Evolutionary conservation across 2,329 filamentous ascomycete genomes (phyloP).

Genomic region (Colletotrichum lupini): DNA sequence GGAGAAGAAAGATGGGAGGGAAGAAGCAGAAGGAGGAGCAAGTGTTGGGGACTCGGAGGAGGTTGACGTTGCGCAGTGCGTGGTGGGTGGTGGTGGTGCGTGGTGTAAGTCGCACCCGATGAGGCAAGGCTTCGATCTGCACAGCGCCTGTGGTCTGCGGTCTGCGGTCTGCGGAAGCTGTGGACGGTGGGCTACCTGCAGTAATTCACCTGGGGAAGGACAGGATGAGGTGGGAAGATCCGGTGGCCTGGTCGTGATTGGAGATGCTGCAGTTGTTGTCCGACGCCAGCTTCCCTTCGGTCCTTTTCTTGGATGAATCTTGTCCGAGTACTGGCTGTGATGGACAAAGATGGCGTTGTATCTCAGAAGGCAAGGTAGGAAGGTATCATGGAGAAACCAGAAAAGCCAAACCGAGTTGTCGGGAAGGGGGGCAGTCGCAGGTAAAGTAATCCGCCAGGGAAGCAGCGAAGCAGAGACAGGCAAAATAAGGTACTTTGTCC

Average conservation of each 20-base stretch:
- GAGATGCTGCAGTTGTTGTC: neutral
- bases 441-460: neutral
- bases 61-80: neutral
- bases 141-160: neutral
- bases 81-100: too few species aligned
- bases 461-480: neutral
- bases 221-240: neutral
- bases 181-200: neutral
- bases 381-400: neutral
- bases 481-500: neutral
- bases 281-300: neutral
- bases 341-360: neutral
- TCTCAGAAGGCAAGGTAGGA: neutral
- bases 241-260: neutral
- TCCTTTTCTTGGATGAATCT: neutral
- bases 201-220: neutral
- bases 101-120: slow-evolving; percentile 20
- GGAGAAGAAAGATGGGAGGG: neutral
- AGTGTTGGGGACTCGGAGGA: neutral
- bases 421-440: slow-evolving; percentile 6
- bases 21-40: neutral
- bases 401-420: neutral
- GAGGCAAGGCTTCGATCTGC: slow-evolving; percentile 8
- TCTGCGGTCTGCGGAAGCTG: neutral
- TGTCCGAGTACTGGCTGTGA: neutral